Evolutionary conservation across 768 basidiomycete genomes (phyloP), one percentile per base, ranked within the genome.

Genomic region (Plicaturopsis crispa): DNA sequence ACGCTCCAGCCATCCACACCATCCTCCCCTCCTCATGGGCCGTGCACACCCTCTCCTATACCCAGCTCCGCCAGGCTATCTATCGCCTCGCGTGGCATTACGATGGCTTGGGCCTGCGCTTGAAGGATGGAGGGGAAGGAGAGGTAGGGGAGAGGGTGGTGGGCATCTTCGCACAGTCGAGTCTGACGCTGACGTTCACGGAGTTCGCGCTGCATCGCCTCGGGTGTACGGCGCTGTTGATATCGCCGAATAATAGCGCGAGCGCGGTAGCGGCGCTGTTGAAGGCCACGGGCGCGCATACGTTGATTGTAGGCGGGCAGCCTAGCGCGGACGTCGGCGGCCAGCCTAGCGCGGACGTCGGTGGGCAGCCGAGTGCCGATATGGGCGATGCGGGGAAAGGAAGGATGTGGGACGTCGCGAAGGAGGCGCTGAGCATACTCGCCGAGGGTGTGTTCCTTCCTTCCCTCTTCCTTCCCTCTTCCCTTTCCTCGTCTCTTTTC

Each of bases 201-300:
- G 63, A 67, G 41, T 56, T 66, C 33, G 65, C 67, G 3, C 57
- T 69, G 11, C 55, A 57, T 16, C 66, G 64, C 46, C 50, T 69
- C 35, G 65, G 61, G 16, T 49, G 66, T 10, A 48, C 60, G 6
- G 48, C 65, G 10, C 52, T 69, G 7, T 48, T 69, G 2, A 40
- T 69, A 10, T 67, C 65, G 5, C 58, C 63, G 38, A 71, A 70
- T 55, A 72, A 71, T 50, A 67, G 67, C 1, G 49, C 62, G 0
- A 55, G 65, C 2, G 71, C 70, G 6, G 52, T 71, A 20, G 66
- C 65, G 1, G 65, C 70, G 50, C 52, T 73, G 26, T 55, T 55
- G 48, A 55, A 59, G 20, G 41, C 56, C 13, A 68, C 65, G 10
- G 52, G 60, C 8, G 44, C 61, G 1, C 47, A 57, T 1, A 61